phyloP scores from a whole-genome alignment of 2,329 filamentous ascomycete species.

The Alternaria brassicae region DNA sequence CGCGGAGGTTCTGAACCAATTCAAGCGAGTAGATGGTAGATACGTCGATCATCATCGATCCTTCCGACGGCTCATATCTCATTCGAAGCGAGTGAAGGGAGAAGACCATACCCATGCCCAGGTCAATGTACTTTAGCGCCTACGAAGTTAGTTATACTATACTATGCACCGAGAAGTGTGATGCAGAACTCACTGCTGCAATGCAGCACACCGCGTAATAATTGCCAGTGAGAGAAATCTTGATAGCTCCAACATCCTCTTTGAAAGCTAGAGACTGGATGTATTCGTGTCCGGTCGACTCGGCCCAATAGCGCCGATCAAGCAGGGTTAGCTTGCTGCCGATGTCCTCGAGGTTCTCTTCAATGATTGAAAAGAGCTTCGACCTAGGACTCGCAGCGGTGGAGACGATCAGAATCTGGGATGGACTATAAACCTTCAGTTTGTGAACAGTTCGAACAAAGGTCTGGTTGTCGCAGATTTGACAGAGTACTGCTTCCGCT shows the following conservation, averaged over 20 bases:
- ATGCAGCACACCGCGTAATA: conserved; percentile 87
- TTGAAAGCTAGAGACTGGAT: conserved; percentile 80
- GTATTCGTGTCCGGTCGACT: conserved; percentile 76
- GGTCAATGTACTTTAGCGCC: conserved; percentile 82
- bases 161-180: background rate
- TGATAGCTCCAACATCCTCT: conserved; percentile 81
- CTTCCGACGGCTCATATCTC: conserved; percentile 84
- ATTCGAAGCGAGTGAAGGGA: conserved; percentile 82
- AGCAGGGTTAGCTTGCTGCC: conserved; percentile 65
- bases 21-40: conserved; percentile 87
- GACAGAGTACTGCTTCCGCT: conserved; percentile 82
- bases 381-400: conserved; percentile 75
- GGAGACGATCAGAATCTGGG: conserved; percentile 77
- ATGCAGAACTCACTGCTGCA: conserved; percentile 76
- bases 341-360: conserved; percentile 72
- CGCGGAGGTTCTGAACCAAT: conserved; percentile 84
- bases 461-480: conserved; percentile 92
- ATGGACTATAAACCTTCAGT: conserved; percentile 79
- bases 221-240: conserved; percentile 79
- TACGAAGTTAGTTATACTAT: conserved; percentile 48
- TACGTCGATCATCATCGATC: conserved; percentile 94
- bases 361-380: conserved; percentile 75
- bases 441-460: conserved; percentile 90
- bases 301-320: conserved; percentile 84
- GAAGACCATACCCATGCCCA: conserved; percentile 72